These are phyloP conservation scores for Cutaneotrichosporon cavernicola DNA, from an alignment of 1,284 basidiomycete genomes.

Conservation along the genomic window DNA sequence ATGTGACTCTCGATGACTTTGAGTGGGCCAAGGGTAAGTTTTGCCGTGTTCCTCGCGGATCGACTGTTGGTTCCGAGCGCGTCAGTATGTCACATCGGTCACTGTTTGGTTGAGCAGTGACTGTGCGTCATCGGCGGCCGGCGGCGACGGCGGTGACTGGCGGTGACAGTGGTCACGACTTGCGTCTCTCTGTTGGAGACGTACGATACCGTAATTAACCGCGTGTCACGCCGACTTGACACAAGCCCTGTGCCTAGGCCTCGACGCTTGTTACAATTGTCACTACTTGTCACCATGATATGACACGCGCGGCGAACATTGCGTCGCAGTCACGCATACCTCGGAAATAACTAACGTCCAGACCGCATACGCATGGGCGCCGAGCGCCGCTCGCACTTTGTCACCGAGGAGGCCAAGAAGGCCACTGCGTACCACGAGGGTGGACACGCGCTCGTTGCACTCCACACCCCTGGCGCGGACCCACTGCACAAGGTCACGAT, in stretches of 20 bases:
- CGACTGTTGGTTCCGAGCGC: neutral
- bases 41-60: neutral
- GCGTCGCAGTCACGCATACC: neutral
- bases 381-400: slow-evolving; percentile 81
- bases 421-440: slow-evolving; percentile 96
- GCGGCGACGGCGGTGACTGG: neutral
- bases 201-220: neutral
- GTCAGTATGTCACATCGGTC: neutral
- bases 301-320: neutral
- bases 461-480: slow-evolving; percentile 89
- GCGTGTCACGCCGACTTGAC: neutral
- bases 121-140: neutral
- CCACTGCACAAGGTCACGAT: slow-evolving; percentile 95
- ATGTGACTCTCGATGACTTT: slow-evolving; percentile 74
- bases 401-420: slow-evolving; percentile 77
- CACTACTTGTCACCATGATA: neutral
- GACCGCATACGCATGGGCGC: slow-evolving; percentile 94
- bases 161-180: neutral
- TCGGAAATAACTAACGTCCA: slow-evolving; percentile 47
- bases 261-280: neutral
- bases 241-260: neutral
- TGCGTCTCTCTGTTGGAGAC: too few species aligned
- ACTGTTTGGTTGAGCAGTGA: neutral
- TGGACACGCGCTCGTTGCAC: slow-evolving; percentile 84
- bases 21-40: slow-evolving; percentile 85